These are phyloP conservation scores for Maudiozyma saulgeensis DNA, from an alignment of 805 yeast genomes.

Conservation along the genomic window DNA sequence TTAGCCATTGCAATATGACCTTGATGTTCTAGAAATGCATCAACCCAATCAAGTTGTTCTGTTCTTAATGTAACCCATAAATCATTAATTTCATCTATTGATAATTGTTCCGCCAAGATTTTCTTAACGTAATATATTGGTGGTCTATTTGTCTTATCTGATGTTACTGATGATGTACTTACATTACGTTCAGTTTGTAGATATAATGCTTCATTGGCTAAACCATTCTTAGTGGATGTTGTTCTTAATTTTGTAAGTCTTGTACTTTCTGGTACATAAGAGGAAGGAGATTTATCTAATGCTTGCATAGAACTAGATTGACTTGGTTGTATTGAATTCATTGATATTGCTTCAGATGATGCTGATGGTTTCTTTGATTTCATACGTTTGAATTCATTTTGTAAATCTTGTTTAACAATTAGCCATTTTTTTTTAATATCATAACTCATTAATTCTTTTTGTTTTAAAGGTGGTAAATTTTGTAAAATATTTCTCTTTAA, in stretches of 20 bases:
- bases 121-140: conserved; percentile 73
- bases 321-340: background rate
- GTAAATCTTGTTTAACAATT: conserved; percentile 76
- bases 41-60: conserved; percentile 79
- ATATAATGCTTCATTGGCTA: background rate
- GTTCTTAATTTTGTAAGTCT: background rate
- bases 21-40: conserved; percentile 62
- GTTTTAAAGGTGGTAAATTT: conserved; percentile 59
- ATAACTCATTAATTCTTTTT: conserved; percentile 65
- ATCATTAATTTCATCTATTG: conserved; percentile 63
- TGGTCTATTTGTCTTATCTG: conserved; percentile 32
- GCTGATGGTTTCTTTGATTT: conserved; percentile 23
- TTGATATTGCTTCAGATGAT: background rate
- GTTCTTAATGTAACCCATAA: conserved; percentile 89
- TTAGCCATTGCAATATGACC: conserved; percentile 74
- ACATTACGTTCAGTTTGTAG: conserved; percentile 13
- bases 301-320: background rate
- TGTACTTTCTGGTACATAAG: background rate
- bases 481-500: conserved; percentile 65
- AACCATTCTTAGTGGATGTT: background rate
- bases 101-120: conserved; percentile 59
- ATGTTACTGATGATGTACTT: conserved; percentile 14
- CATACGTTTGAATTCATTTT: conserved; percentile 59
- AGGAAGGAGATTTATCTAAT: background rate
- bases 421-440: conserved; percentile 81